These are phyloP conservation scores for Candida krabiensis DNA, from an alignment of 805 yeast genomes.

Conservation along the genomic window DNA sequence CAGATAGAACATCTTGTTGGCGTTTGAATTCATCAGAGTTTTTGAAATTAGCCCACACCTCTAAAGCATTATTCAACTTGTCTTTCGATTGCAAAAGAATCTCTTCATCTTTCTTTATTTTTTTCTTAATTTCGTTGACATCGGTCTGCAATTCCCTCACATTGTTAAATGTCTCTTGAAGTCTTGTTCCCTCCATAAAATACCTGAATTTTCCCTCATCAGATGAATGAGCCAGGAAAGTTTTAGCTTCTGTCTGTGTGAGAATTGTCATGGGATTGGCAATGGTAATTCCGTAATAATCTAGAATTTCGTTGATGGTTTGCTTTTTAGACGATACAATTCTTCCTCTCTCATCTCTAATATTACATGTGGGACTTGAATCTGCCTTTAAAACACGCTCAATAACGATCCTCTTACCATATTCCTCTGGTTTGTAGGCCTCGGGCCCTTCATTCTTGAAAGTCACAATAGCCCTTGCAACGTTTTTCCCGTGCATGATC, in stretches of 20 bases:
- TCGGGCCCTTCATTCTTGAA: constrained; percentile 66
- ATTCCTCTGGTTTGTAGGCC: constrained; percentile 61
- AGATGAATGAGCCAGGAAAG: constrained; percentile 76
- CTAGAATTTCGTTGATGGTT: constrained; percentile 67
- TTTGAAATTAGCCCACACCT: constrained; percentile 38
- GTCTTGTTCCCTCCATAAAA: constrained; percentile 78
- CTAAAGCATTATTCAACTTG: constrained; percentile 43
- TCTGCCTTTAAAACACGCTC: constrained; percentile 64
- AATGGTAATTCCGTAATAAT: constrained; percentile 71
- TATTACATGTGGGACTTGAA: constrained; percentile 51
- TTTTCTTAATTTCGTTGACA: constrained; percentile 40
- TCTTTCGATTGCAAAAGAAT: constrained; percentile 33
- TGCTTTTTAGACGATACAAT: constrained; percentile 59
- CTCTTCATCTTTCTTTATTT: constrained; percentile 36
- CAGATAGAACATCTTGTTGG: constrained; percentile 41
- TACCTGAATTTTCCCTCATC: constrained; percentile 69
- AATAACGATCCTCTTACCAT: constrained; percentile 67
- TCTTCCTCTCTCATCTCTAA: constrained; percentile 53
- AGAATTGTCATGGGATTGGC: constrained; percentile 90
- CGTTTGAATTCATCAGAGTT: constrained; percentile 42
- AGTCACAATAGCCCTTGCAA: constrained; percentile 66
- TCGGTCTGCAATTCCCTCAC: constrained; percentile 42
- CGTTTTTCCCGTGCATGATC: constrained; percentile 72
- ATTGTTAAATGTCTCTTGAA: constrained; percentile 63
- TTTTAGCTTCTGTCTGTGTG: constrained; percentile 92